Evolutionary conservation across 169 alveolate species (phyloP), one percentile per base, ranked within the genome.

Genomic region (Plasmodium cynomolgi): DNA sequence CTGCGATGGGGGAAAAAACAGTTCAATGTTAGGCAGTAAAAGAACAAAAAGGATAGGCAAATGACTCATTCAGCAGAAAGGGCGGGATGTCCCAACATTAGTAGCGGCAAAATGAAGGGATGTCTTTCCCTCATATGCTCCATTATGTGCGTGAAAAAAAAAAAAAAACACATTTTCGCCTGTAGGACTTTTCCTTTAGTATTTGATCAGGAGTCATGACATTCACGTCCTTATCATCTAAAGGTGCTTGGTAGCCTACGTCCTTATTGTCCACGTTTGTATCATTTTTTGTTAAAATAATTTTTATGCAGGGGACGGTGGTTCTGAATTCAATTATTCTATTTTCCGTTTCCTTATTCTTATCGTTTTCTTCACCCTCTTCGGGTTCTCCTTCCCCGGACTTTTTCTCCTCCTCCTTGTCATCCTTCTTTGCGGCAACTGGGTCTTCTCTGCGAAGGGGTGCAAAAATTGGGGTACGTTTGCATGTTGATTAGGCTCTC

Each of bases 251-350:
- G 75, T 90, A 90, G 20, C 94, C 94, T 44, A 90, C 29, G 39
- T 90, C 84, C 81, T 90, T 71, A 79, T 80, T 90, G 31, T 90
- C 84, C n/a, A 90, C 83, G 15, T 81, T 56, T 9, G 68, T 86
- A 26, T 68, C 94, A 90, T 41, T 31, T 81, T 90, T 90, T 62
- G 94, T 58, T 44, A 90, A 90, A 80, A 72, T 90, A 26, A 90
- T 90, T 81, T 90, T 90, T 83, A 90, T 90, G 54, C 91, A 90
- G 17, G 94, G 94, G 13, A 90, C 94, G 29, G 91, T 86, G 11
- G 93, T 86, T 23, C 80, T 86, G 81, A 75, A 86, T 56, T 86
- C 93, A 86, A 86, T 79, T 20, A 58, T 77, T 75, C 93, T 75
- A 29, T 86, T 86, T n/a, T 73, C 26, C 17, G 93, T 15, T 13